These are phyloP conservation scores for Rhodotorula kratochvilovae DNA, from an alignment of 768 basidiomycete species.

Conservation along the genomic window DNA sequence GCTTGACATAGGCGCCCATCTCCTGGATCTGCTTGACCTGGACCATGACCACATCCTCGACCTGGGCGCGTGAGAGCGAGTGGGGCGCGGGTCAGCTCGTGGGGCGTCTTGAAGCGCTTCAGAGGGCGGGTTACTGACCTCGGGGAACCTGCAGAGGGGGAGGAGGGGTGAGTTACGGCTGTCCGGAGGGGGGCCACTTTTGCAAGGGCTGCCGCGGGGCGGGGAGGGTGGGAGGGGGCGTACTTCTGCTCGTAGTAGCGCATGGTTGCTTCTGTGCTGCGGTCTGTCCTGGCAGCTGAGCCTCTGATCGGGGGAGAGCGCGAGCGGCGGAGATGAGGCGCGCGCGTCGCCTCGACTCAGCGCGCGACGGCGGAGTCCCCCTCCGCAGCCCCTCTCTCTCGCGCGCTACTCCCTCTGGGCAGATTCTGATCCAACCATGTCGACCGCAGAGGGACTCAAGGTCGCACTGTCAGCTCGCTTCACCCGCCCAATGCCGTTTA, in stretches of 20 bases:
- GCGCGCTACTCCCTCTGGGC: too few species aligned
- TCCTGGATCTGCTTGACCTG: slow-evolving; percentile 98
- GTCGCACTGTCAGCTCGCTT: slow-evolving; percentile 11
- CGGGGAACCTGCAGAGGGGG: slow-evolving; percentile 24
- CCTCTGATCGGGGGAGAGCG: neutral
- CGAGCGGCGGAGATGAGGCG: neutral
- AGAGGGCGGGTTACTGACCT: slow-evolving; percentile 3
- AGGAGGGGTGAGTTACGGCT: neutral
- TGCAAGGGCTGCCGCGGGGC: too few species aligned
- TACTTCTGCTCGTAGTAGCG: slow-evolving; percentile 36
- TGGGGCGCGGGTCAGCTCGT: neutral
- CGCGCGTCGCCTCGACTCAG: neutral
- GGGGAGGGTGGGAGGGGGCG: neutral
- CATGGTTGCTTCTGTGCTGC: neutral
- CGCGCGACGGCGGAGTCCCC: neutral
- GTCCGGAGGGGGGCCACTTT: neutral
- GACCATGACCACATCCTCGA: slow-evolving; percentile 98
- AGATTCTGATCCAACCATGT: neutral
- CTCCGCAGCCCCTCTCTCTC: too few species aligned
- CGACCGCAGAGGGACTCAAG: slow-evolving; percentile 13
- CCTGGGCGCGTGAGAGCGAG: slow-evolving; percentile 53
- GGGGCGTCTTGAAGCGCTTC: too few species aligned
- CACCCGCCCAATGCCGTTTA: neutral
- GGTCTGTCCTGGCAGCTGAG: neutral
- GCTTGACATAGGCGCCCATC: slow-evolving; percentile 99